A percentile compares a stretch with the other conserved stretches of the same genome.
Evolutionary conservation across 2,329 filamentous ascomycete genomes (phyloP).

Genomic region (Aureobasidium subglaciale): DNA sequence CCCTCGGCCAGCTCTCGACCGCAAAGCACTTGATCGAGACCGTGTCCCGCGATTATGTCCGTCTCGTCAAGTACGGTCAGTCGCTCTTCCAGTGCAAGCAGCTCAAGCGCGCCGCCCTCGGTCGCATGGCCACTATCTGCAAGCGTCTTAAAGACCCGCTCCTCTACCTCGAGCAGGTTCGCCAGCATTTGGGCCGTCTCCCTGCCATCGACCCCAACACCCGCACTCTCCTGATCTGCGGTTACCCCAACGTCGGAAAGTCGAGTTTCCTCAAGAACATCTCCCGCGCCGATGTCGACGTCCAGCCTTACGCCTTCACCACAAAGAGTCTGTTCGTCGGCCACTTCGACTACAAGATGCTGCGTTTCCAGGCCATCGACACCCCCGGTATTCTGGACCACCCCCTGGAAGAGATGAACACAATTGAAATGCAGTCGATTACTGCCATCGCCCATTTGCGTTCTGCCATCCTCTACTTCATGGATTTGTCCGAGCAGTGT

Average conservation of each 20-base stretch:
- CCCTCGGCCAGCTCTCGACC: slow-evolving; percentile 89
- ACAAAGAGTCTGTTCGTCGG: slow-evolving; percentile 96
- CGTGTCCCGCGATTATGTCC: slow-evolving; percentile 91
- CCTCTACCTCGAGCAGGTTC: slow-evolving; percentile 90
- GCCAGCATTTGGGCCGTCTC: slow-evolving; percentile 93
- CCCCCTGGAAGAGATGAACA: slow-evolving; percentile 98
- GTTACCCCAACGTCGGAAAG: slow-evolving; percentile 97
- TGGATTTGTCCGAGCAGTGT: slow-evolving; percentile 95
- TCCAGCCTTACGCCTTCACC: slow-evolving; percentile 97
- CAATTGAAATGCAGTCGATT: slow-evolving; percentile 98
- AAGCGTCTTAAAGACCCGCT: slow-evolving; percentile 91
- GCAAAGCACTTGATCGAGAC: slow-evolving; percentile 96
- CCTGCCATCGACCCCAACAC: slow-evolving; percentile 99
- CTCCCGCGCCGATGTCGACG: slow-evolving; percentile 89
- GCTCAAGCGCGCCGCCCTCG: slow-evolving; percentile 89
- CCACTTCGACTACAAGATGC: slow-evolving; percentile 95
- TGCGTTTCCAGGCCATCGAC: slow-evolving; percentile 87
- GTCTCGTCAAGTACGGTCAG: slow-evolving; percentile 92
- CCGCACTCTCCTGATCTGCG: slow-evolving; percentile 88
- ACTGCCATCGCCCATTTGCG: slow-evolving; percentile 95
- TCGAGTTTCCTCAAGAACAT: slow-evolving; percentile 90
- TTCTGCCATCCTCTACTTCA: slow-evolving; percentile 94
- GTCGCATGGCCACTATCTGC: slow-evolving; percentile 96
- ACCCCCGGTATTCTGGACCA: slow-evolving; percentile 98
- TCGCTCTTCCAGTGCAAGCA: slow-evolving; percentile 98